phyloP scores from a whole-genome alignment of 352 stramenopile genomes.

The Pythium brachiatum region DNA sequence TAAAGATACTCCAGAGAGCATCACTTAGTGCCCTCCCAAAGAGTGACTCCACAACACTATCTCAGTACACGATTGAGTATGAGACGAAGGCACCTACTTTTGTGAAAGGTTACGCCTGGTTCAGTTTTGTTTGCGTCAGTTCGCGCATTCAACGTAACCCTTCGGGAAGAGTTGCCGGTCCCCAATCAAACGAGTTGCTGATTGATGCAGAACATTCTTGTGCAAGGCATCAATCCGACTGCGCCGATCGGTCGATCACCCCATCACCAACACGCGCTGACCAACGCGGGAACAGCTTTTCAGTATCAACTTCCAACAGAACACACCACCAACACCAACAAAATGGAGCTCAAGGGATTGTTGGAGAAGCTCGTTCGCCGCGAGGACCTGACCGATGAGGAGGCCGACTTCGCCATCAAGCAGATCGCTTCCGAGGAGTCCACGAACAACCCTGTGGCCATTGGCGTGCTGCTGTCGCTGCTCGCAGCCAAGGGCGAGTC shows the following conservation, averaged over 20 bases:
- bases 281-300: not conserved
- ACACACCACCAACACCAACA: slow-evolving; percentile 9
- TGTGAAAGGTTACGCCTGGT: not conserved
- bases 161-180: not conserved
- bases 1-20: slow-evolving; percentile 12
- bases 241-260: not conserved
- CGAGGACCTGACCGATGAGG: slow-evolving; percentile 67
- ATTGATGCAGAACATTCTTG: slow-evolving; percentile 23
- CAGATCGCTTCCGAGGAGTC: slow-evolving; percentile 70
- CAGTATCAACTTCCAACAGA: slow-evolving; percentile 3
- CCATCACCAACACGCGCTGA: slow-evolving; percentile 1
- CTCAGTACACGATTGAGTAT: not conserved
- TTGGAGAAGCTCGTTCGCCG: slow-evolving; percentile 68
- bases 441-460: slow-evolving; percentile 52
- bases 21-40: slow-evolving; percentile 11
- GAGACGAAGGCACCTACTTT: slow-evolving; percentile 1
- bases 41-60: not conserved
- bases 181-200: not conserved
- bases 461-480: slow-evolving; percentile 93
- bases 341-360: slow-evolving; percentile 72
- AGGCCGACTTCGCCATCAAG: slow-evolving; percentile 68
- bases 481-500: slow-evolving; percentile 95
- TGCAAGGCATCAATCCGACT: slow-evolving; percentile 2
- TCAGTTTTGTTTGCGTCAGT: slow-evolving; percentile 23
- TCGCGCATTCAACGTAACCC: slow-evolving; percentile 25